Conservation (phyloP, 306 rosid species). For the Corylus heterophylla region DNA sequence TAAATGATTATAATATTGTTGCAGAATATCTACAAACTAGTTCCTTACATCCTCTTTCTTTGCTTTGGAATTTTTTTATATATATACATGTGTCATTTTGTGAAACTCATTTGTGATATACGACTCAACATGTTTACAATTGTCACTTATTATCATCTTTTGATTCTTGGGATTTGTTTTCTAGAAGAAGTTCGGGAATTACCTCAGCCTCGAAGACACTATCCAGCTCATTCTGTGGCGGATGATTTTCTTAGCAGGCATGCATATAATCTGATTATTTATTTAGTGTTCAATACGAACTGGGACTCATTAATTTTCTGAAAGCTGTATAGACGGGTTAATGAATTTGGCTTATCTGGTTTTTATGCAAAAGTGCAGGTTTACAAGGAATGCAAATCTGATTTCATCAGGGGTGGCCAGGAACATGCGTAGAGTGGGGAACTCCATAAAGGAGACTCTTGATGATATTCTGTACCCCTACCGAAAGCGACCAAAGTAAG, state of each 20-base stretch:
- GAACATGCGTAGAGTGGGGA: constrained; percentile 3
- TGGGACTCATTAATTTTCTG: neutral
- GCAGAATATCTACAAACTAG: neutral
- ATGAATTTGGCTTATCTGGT: neutral
- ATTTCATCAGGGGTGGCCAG: constrained; percentile 2
- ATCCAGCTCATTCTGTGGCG: neutral
- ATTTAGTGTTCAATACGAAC: neutral
- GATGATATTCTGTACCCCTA: constrained; percentile 9
- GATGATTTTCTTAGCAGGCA: constrained; percentile 15
- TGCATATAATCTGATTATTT: neutral
- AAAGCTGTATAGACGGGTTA: neutral
- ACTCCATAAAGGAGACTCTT: constrained; percentile 5
- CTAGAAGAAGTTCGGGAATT: neutral
- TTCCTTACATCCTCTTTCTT: neutral
- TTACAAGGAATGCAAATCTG: constrained; percentile 13
- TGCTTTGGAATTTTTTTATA: neutral
- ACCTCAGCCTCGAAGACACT: neutral
- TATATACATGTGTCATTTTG: neutral
- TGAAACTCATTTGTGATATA: neutral
- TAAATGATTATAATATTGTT: neutral
- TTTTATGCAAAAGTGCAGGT: constrained; percentile 9
- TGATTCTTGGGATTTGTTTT: neutral
- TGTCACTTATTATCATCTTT: neutral
- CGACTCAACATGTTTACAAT: neutral
- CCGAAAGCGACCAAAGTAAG: constrained; percentile 12